A percentile compares a stretch with the other conserved stretches of the same genome.
Conservation (phyloP, 2,329 filamentous ascomycete species). For the Alternaria metachromatica region DNA sequence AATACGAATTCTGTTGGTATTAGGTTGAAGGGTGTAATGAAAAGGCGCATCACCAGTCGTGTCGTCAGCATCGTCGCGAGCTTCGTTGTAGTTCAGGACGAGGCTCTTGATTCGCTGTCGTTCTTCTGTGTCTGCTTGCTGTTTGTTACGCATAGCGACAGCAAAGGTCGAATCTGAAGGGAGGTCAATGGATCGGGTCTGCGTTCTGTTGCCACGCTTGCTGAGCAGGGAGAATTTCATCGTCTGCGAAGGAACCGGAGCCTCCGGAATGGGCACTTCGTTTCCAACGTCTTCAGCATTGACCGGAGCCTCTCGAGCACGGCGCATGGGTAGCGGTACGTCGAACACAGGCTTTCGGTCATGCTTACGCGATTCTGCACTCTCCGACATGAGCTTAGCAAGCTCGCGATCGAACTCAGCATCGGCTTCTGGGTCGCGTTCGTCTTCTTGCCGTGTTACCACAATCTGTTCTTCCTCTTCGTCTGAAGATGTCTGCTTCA, state of each 20-base stretch:
- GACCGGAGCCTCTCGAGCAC: constrained; percentile 63
- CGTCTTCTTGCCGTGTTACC: constrained; percentile 88
- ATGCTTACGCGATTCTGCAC: constrained; percentile 92
- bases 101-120: constrained; percentile 98
- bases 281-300: constrained; percentile 50
- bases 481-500: constrained; percentile 65
- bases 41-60: constrained; percentile 68
- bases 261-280: constrained; percentile 49
- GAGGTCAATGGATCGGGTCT: constrained; percentile 90
- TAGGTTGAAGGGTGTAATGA: constrained; percentile 51
- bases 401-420: constrained; percentile 98
- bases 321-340: constrained; percentile 92
- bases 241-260: constrained; percentile 57
- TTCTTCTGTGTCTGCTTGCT: constrained; percentile 93
- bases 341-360: constrained; percentile 95
- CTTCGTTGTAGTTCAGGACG: constrained; percentile 88
- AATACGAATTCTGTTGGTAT: constrained; percentile 58
- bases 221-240: constrained; percentile 98
- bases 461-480: constrained; percentile 87
- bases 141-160: constrained; percentile 93
- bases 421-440: constrained; percentile 90
- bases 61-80: constrained; percentile 76
- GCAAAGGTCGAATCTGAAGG: constrained; percentile 93
- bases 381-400: constrained; percentile 98
- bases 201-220: constrained; percentile 93